Percentiles rank a stretch among this genome's conserved stretches.
Evolutionary conservation across 2,329 filamentous ascomycete species (phyloP).

Genomic region (Aspergillus sp.): DNA sequence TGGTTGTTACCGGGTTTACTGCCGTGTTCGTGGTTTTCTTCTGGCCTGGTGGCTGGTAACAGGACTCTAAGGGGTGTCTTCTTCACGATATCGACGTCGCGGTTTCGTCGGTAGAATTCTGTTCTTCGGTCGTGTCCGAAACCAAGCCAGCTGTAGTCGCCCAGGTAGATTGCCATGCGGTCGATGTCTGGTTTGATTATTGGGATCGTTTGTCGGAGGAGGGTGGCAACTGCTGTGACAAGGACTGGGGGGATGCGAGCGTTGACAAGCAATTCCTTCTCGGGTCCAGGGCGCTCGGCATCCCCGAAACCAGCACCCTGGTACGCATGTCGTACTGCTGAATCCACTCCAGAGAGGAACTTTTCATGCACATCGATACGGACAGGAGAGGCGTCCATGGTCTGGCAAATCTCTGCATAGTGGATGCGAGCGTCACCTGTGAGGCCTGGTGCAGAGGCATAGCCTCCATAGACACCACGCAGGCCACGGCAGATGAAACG

Average conservation of each 20-base stretch:
- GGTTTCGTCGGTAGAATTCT: slow-evolving; percentile 56
- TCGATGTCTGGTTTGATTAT: slow-evolving; percentile 59
- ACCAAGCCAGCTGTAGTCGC: slow-evolving; percentile 66
- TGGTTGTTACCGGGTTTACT: slow-evolving; percentile 4
- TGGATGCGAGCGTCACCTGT: slow-evolving; percentile 35
- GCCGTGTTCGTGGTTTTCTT: not conserved
- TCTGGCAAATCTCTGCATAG: slow-evolving; percentile 52
- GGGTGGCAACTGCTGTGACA: slow-evolving; percentile 41
- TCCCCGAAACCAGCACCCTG: slow-evolving; percentile 41
- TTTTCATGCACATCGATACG: slow-evolving; percentile 60
- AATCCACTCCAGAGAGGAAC: slow-evolving; percentile 61
- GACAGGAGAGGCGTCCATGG: slow-evolving; percentile 49
- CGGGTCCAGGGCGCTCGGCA: slow-evolving; percentile 42
- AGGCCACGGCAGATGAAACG: slow-evolving; percentile 64
- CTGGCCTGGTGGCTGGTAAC: not conserved
- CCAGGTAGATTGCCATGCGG: slow-evolving; percentile 65
- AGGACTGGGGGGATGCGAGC: slow-evolving; percentile 49
- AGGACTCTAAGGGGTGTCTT: slow-evolving; percentile 36
- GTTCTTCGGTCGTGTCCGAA: slow-evolving; percentile 55
- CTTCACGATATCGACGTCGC: slow-evolving; percentile 55
- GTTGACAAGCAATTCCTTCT: slow-evolving; percentile 51
- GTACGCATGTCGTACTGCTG: slow-evolving; percentile 58
- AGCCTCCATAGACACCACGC: slow-evolving; percentile 47
- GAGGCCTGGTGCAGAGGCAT: slow-evolving; percentile 35
- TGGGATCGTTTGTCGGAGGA: slow-evolving; percentile 49